These are phyloP conservation scores for Aspergillus arachidicola DNA, from an alignment of 2,329 filamentous ascomycete species.

Conservation along the genomic window DNA sequence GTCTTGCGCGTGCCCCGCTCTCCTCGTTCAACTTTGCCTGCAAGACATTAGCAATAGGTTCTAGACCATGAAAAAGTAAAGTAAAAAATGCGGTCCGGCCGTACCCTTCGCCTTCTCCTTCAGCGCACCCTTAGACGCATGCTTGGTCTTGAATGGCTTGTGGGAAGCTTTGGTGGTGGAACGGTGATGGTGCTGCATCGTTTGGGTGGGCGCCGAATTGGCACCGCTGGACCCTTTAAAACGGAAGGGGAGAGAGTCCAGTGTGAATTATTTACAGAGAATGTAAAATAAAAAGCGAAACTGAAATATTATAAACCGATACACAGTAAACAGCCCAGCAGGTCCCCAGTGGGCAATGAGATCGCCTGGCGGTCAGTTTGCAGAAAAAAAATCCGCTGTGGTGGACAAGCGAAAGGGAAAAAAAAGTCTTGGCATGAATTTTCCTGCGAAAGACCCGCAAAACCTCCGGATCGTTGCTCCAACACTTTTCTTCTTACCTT, in stretches of 20 bases:
- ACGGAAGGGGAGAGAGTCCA: conserved; percentile 72
- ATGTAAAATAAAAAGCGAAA: conserved; percentile 16
- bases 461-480: conserved; percentile 5
- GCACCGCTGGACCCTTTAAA: conserved; percentile 71
- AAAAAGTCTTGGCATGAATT: conserved; percentile 40
- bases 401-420: conserved; percentile 38
- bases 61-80: not conserved
- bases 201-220: conserved; percentile 73
- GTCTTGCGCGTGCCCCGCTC: conserved; percentile 80
- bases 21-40: conserved; percentile 74
- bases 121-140: conserved; percentile 83
- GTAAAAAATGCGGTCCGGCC: not conserved
- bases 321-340: not conserved
- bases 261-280: conserved; percentile 20
- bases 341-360: conserved; percentile 1
- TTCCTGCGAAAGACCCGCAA: conserved; percentile 27
- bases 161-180: conserved; percentile 86
- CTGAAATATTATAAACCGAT: conserved; percentile 12
- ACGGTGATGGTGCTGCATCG: conserved; percentile 77
- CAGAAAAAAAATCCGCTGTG: conserved; percentile 22
- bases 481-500: not conserved
- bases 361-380: conserved; percentile 2
- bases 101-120: conserved; percentile 83
- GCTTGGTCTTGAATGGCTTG: conserved; percentile 91
- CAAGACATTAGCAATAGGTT: conserved; percentile 17